Base-by-base conservation (phyloP, 1,139 yeast genomes). In the Saccharomycopsis crataegensis region DNA sequence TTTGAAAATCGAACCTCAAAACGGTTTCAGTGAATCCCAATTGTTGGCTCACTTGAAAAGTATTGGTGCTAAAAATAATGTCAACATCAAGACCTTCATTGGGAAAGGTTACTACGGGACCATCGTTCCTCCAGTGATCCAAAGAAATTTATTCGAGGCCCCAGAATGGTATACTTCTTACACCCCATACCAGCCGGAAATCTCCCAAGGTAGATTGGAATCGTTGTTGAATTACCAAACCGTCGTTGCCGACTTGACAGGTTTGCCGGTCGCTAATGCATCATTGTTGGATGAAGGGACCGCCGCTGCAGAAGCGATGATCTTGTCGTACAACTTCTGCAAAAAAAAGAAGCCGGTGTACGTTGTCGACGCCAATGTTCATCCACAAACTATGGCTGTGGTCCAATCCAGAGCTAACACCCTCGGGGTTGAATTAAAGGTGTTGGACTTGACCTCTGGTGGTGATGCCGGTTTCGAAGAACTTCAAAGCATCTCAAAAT, bases 101-200 rank as follows among this genome's bases (percentile, higher is more conserved):
- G 99, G 99, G 59, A 87, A 87, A 68, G 99, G 99, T 46, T 93
- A 93, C 70, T 87, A 88, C 62, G 96, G 96, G 54, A 91, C 98
- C 1, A 75, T 78, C 55, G 76, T 89, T 46, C 99, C 99, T 0
- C 86, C 96, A 3, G 97, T 91, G 45, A 87, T 93, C 63, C 96
- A 88, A 73, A 81, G 99, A 67, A 93, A 93, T 66, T 71, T 93
- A 58, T 74, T 93, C 58, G 99, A 93, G 69, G 82, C 85, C 59
- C 99, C 99, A 16, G 96, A 89, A 67, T 93, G 99, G 99, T 93
- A 93, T 73, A 93, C 99, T 41, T 88, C 97, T 0, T 93, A 93
- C 68, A 93, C 99, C 34, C 99, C 99, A 40, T 93, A 93, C 68
- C 99, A 93, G 72, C 97, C 99, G 1, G 99, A 93, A 69, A 91